Conservation (phyloP, 148 eudicot species). For the Rhododendron henanense region DNA sequence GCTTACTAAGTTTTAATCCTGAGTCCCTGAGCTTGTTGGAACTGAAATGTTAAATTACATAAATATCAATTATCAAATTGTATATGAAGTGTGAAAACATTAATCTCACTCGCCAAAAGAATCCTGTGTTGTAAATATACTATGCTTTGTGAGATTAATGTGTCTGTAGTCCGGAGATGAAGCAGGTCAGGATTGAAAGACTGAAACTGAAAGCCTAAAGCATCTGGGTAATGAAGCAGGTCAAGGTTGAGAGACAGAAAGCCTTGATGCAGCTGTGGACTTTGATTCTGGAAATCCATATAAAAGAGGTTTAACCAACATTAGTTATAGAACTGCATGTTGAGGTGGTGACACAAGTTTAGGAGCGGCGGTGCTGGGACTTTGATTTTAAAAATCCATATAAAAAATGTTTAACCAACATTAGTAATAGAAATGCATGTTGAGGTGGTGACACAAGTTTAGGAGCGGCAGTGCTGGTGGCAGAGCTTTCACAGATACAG, state of each 20-base stretch:
- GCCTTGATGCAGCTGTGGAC: neutral
- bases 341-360: neutral
- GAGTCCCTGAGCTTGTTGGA: neutral
- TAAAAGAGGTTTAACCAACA: neutral
- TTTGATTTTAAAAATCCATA: neutral
- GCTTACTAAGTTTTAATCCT: neutral
- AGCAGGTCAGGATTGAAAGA: neutral
- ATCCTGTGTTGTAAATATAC: neutral
- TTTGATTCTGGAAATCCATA: neutral
- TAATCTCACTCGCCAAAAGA: neutral
- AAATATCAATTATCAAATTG: neutral
- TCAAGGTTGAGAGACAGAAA: neutral
- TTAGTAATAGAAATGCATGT: neutral
- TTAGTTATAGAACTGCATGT: neutral
- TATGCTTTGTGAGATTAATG: neutral
- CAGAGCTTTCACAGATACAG: neutral
- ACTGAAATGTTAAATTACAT: neutral
- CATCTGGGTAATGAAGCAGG: neutral
- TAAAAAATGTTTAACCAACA: neutral
- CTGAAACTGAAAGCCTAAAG: neutral
- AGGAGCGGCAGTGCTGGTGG: neutral
- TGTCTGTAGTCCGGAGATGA: neutral
- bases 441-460: neutral
- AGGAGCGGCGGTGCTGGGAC: neutral
- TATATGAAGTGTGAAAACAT: neutral